Evolutionary conservation across 805 yeast genomes (phyloP).

Genomic region (Nakazawaea ishiwadae): DNA sequence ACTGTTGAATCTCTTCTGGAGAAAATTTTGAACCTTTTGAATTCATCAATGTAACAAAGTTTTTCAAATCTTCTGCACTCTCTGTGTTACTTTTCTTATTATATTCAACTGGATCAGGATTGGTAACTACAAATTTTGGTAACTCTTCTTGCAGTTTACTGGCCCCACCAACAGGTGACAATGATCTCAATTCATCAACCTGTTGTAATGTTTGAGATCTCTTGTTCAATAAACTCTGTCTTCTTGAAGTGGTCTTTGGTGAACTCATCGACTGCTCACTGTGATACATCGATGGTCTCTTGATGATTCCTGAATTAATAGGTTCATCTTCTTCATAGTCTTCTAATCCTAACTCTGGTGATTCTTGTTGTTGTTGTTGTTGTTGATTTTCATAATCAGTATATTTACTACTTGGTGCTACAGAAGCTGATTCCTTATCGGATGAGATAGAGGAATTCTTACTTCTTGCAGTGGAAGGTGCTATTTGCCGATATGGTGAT

Average conservation of each 20-base stretch:
- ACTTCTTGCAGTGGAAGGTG: background rate
- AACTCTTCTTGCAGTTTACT: background rate
- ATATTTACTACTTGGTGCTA: conserved; percentile 8
- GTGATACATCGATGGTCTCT: conserved; percentile 13
- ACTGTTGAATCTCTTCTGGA: conserved; percentile 4
- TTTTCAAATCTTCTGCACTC: conserved; percentile 9
- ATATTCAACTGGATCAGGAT: conserved; percentile 5
- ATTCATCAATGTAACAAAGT: conserved; percentile 6
- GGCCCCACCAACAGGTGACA: no score
- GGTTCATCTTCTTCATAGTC: background rate
- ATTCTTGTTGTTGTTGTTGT: background rate
- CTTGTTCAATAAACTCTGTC: conserved; percentile 10
- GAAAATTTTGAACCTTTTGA: conserved; percentile 6
- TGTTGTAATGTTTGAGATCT: conserved; percentile 8
- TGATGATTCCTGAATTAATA: background rate
- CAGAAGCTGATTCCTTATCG: background rate
- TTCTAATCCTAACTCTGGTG: no score
- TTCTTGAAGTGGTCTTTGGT: conserved; percentile 3
- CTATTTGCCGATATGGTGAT: background rate
- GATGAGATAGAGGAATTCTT: conserved; percentile 1
- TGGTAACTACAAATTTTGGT: conserved; percentile 11
- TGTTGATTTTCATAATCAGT: background rate
- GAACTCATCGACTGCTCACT: background rate
- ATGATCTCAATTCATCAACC: conserved; percentile 4
- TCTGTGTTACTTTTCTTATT: background rate